phyloP scores from a whole-genome alignment of 176 grass and related monocot genomes.

The Urochloa ruziziensis region DNA sequence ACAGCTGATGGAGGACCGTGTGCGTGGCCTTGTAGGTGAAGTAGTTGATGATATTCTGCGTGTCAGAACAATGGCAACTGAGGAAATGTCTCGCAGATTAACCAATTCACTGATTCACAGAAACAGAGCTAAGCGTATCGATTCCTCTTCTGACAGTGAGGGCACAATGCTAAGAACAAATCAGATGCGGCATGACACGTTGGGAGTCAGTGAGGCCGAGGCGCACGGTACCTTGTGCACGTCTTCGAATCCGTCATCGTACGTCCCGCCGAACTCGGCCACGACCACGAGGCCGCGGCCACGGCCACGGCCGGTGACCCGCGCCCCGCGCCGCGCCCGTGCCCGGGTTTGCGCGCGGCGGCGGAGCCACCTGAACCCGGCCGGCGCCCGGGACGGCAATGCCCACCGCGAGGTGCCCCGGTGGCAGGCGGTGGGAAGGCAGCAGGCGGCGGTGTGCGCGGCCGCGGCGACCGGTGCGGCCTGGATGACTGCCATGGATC shows the following conservation, averaged over 20 bases:
- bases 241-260: conserved; percentile 65
- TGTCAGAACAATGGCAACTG: neutral
- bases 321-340: conserved; percentile 6
- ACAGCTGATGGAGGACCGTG: conserved; percentile 88
- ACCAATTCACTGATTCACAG: neutral
- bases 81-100: neutral
- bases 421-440: neutral
- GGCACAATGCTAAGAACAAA: neutral
- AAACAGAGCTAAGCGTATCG: neutral
- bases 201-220: neutral
- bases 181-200: neutral
- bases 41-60: conserved; percentile 86
- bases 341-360: conserved; percentile 6
- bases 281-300: conserved; percentile 33
- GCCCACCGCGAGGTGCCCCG: neutral
- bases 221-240: conserved; percentile 38
- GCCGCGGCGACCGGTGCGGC: conserved; percentile 3
- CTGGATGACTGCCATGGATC: conserved; percentile 19
- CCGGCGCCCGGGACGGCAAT: neutral
- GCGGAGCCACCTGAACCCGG: conserved; percentile 6
- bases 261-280: conserved; percentile 54
- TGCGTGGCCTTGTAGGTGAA: conserved; percentile 94
- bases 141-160: neutral
- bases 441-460: neutral
- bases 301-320: conserved; percentile 4